Percentiles rank a stretch among this genome's conserved stretches.
phyloP scores from a whole-genome alignment of 768 basidiomycete species.

The Boletales sp. region DNA sequence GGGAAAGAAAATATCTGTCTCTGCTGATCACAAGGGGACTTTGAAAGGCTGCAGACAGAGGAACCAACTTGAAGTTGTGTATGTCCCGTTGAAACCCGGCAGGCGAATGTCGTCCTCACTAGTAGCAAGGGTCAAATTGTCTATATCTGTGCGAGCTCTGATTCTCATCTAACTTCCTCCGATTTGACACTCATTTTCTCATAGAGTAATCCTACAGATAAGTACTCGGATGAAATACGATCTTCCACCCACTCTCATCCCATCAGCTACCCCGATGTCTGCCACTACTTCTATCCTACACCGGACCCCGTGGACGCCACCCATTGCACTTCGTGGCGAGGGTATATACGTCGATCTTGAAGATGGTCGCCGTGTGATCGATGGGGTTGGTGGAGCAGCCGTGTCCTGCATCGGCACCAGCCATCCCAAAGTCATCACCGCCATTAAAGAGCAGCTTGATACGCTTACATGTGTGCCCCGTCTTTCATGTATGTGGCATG shows the following conservation, averaged over 20 bases:
- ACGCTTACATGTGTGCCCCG: slow-evolving; percentile 63
- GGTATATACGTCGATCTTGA: slow-evolving; percentile 73
- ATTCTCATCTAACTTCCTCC: too few relatives aligned
- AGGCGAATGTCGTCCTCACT: too few relatives aligned
- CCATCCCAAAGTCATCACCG: slow-evolving; percentile 67
- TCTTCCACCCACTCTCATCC: not conserved
- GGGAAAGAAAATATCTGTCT: too few relatives aligned
- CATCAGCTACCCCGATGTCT: slow-evolving; percentile 10
- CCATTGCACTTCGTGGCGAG: slow-evolving; percentile 59
- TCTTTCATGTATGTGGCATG: not conserved
- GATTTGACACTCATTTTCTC: too few relatives aligned
- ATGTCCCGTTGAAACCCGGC: too few relatives aligned
- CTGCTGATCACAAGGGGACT: too few relatives aligned
- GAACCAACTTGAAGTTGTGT: too few relatives aligned
- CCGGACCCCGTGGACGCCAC: slow-evolving; percentile 71
- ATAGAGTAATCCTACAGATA: too few relatives aligned
- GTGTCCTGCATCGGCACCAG: slow-evolving; percentile 75
- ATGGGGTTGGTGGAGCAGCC: slow-evolving; percentile 84
- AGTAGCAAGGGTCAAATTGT: too few relatives aligned
- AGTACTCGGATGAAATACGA: too few relatives aligned
- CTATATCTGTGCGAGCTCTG: too few relatives aligned
- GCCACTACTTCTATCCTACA: slow-evolving; percentile 47
- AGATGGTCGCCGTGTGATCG: slow-evolving; percentile 66
- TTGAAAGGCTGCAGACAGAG: too few relatives aligned
- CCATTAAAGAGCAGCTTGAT: slow-evolving; percentile 78